These are phyloP conservation scores for Pterothamnion heteromorphum DNA, from an alignment of 31 red algal genomes.

Conservation along the genomic window DNA sequence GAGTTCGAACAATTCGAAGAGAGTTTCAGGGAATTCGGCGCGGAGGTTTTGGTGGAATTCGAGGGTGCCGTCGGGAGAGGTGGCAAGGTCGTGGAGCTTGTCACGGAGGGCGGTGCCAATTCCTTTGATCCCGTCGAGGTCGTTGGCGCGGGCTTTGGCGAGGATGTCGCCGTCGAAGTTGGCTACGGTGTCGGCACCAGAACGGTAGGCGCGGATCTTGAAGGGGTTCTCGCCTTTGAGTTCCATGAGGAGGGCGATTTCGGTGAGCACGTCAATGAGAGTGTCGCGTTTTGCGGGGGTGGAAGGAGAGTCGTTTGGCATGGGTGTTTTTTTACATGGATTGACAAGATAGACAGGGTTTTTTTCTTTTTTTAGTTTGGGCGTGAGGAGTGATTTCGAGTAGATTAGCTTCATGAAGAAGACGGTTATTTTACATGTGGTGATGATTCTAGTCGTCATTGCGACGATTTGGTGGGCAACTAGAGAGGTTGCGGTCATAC, in stretches of 20 bases:
- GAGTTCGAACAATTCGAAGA: neutral
- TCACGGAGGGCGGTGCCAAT: neutral
- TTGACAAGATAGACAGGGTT: too few relatives aligned
- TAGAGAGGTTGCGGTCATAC: too few relatives aligned
- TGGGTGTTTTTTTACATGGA: too few relatives aligned
- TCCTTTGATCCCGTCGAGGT: neutral
- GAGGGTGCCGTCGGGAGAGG: neutral
- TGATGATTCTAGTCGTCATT: too few relatives aligned
- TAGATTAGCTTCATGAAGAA: too few relatives aligned
- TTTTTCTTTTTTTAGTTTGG: too few relatives aligned
- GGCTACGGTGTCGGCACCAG: neutral
- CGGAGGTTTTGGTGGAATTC: neutral
- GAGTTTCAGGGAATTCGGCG: neutral
- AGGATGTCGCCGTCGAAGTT: neutral
- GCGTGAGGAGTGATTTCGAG: too few relatives aligned
- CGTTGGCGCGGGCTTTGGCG: neutral
- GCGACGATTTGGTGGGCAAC: too few relatives aligned
- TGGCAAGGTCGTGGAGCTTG: neutral
- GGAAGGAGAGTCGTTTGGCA: neutral
- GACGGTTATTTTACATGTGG: too few relatives aligned
- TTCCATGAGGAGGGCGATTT: neutral
- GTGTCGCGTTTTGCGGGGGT: neutral
- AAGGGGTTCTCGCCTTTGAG: slow-evolving; percentile 10
- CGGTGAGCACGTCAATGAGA: neutral
- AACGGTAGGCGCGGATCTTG: neutral